Conservation (phyloP, 2,329 filamentous ascomycete genomes). For the Clarireedia homoeocarpa region DNA sequence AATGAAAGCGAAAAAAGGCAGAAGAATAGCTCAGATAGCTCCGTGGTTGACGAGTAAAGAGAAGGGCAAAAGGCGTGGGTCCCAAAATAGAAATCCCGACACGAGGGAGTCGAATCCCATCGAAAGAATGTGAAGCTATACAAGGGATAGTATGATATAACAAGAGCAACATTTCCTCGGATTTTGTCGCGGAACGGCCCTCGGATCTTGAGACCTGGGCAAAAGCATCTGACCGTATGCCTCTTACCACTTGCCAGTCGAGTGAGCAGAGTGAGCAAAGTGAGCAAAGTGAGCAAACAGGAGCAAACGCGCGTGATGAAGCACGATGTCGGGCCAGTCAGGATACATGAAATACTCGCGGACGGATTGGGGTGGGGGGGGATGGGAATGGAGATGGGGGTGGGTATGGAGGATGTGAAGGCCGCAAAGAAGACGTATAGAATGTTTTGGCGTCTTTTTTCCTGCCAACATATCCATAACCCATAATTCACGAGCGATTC, state of each 20-base stretch:
- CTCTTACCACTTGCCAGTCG: no score
- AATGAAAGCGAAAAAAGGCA: not conserved
- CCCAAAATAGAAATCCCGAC: slow-evolving; percentile 7
- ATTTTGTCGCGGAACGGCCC: slow-evolving; percentile 3
- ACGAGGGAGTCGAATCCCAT: not conserved
- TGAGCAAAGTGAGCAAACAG: no score
- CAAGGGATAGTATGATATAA: not conserved
- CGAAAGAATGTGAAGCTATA: not conserved
- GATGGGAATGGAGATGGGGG: not conserved
- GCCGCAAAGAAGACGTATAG: no score
- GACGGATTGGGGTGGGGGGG: not conserved
- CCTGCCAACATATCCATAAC: not conserved
- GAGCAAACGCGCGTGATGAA: not conserved
- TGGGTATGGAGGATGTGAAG: not conserved
- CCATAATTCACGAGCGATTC: not conserved
- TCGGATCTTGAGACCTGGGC: slow-evolving; percentile 1
- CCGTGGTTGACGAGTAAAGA: no score
- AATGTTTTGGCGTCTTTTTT: no score
- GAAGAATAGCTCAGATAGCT: no score
- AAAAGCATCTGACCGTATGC: no score
- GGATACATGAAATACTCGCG: not conserved
- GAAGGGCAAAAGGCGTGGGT: not conserved
- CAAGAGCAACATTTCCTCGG: not conserved
- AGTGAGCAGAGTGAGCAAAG: no score
- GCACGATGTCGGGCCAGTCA: not conserved